Evolutionary conservation across 75 land plant species (phyloP).

Genomic region (Cunninghamia lanceolata): DNA sequence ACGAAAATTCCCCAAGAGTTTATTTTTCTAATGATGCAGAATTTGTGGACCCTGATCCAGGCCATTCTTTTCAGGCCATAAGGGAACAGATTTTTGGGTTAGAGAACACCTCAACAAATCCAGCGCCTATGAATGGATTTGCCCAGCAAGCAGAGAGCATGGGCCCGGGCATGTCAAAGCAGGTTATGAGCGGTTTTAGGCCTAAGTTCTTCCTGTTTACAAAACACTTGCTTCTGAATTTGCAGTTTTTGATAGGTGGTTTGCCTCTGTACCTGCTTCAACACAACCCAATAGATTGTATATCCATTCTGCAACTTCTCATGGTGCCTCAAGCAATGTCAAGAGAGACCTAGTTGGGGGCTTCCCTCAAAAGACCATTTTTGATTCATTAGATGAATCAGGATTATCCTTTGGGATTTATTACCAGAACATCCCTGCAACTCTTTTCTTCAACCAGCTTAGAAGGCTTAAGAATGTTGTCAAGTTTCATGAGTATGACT

Average conservation of each 20-base stretch:
- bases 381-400: conserved; percentile 72
- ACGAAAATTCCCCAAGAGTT: conserved; percentile 50
- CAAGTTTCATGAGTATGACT: conserved; percentile 59
- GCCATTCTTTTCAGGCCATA: conserved; percentile 95
- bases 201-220: conserved; percentile 72
- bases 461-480: conserved; percentile 59
- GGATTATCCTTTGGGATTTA: conserved; percentile 80
- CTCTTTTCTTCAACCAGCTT: conserved; percentile 61
- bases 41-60: conserved; percentile 93
- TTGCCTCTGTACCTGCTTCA: conserved; percentile 95
- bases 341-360: conserved; percentile 75
- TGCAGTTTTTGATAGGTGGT: conserved; percentile 91
- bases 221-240: conserved; percentile 79
- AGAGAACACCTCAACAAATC: conserved; percentile 45
- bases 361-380: conserved; percentile 96
- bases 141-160: conserved; percentile 86
- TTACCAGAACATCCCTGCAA: conserved; percentile 91
- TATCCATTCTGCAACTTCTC: conserved; percentile 94
- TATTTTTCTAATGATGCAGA: conserved; percentile 69
- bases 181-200: conserved; percentile 91
- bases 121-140: conserved; percentile 95
- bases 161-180: conserved; percentile 47
- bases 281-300: conserved; percentile 97
- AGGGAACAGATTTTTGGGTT: conserved; percentile 94
- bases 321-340: conserved; percentile 85